Conservation (phyloP, 306 rosid species). For the Parietaria judaica region DNA sequence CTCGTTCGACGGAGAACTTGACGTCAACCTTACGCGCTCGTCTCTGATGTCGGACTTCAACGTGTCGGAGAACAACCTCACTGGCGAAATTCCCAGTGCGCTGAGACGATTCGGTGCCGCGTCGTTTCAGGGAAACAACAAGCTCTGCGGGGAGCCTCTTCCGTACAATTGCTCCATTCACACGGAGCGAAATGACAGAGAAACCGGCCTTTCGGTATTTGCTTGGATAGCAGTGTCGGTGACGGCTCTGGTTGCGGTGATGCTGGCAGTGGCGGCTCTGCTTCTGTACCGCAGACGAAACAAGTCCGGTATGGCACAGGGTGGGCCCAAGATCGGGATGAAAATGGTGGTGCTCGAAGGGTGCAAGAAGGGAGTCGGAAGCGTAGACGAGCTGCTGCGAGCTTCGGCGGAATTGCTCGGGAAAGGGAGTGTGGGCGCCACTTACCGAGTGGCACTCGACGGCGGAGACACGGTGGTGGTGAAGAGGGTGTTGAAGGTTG, state of each 20-base stretch:
- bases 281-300: neutral
- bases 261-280: neutral
- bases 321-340: slow-evolving; percentile 4
- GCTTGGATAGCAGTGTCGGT: neutral
- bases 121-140: slow-evolving; percentile 10
- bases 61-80: slow-evolving; percentile 19
- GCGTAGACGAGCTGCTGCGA: slow-evolving; percentile 13
- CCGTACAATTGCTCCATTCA: slow-evolving; percentile 10
- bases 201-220: neutral
- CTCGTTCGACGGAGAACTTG: slow-evolving; percentile 15
- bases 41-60: slow-evolving; percentile 14
- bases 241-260: neutral
- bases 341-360: slow-evolving; percentile 18
- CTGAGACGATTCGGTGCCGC: slow-evolving; percentile 7
- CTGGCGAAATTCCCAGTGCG: slow-evolving; percentile 16
- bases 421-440: slow-evolving; percentile 20
- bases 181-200: neutral
- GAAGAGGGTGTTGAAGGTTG: slow-evolving; percentile 18
- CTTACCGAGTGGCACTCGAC: slow-evolving; percentile 12
- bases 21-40: neutral
- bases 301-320: neutral
- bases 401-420: slow-evolving; percentile 29
- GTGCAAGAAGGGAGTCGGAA: neutral
- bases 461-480: slow-evolving; percentile 7
- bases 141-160: slow-evolving; percentile 22